Conservation (phyloP, 345 rosid species). For the Gossypium turneri region DNA sequence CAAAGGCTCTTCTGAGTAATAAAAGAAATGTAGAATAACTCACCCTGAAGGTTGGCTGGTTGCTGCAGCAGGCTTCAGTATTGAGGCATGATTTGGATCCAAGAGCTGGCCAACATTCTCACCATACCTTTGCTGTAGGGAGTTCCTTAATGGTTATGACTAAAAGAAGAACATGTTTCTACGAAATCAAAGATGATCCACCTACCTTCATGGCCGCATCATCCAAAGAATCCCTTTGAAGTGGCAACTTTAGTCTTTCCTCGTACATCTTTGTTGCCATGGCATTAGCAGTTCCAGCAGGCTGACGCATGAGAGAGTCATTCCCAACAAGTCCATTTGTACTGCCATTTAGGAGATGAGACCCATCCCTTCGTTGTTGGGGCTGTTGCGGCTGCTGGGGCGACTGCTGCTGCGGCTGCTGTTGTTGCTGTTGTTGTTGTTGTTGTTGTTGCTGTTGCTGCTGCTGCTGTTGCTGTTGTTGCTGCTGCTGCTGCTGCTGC, state of each 20-base stretch:
- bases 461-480: constrained; percentile 41
- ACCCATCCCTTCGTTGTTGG: constrained; percentile 73
- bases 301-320: constrained; percentile 78
- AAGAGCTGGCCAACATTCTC: constrained; percentile 85
- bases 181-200: neutral
- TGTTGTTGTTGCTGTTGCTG: constrained; percentile 46
- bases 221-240: constrained; percentile 83
- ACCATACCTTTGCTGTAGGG: constrained; percentile 65
- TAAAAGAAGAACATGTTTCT: neutral
- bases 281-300: constrained; percentile 73
- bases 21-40: constrained; percentile 25
- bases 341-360: constrained; percentile 74
- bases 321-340: constrained; percentile 77
- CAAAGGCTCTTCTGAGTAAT: constrained; percentile 4
- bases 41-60: constrained; percentile 89
- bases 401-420: constrained; percentile 50
- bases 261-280: constrained; percentile 85
- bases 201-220: constrained; percentile 80
- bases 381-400: constrained; percentile 42
- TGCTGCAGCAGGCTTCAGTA: constrained; percentile 74
- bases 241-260: constrained; percentile 71
- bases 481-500: constrained; percentile 45
- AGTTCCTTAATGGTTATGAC: constrained; percentile 9
- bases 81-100: constrained; percentile 85
- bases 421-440: constrained; percentile 42